Evolutionary conservation across 1,139 yeast species (phyloP).

Genomic region (Sugiyamaella grinbergsii): DNA sequence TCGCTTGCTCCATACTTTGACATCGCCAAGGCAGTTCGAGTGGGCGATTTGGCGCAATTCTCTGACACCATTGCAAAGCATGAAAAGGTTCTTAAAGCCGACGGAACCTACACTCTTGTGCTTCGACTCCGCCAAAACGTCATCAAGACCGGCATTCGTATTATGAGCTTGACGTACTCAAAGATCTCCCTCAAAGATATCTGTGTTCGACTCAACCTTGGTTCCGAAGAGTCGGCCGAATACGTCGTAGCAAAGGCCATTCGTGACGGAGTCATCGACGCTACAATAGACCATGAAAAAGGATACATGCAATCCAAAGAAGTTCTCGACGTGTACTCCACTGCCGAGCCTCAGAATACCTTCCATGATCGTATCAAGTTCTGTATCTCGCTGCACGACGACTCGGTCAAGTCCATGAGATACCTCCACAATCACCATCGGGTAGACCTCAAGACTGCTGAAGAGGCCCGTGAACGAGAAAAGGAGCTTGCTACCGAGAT

Average conservation of each 20-base stretch:
- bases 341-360: conserved; percentile 81
- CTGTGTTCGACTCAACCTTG: conserved; percentile 87
- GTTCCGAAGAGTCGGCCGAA: conserved; percentile 94
- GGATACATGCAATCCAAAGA: conserved; percentile 94
- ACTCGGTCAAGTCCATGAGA: conserved; percentile 93
- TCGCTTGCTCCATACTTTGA: conserved; percentile 79
- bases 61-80: conserved; percentile 70
- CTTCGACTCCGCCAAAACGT: conserved; percentile 93
- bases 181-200: conserved; percentile 87
- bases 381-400: conserved; percentile 88
- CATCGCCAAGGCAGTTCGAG: conserved; percentile 87
- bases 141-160: conserved; percentile 95
- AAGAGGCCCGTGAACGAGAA: conserved; percentile 59
- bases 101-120: conserved; percentile 82
- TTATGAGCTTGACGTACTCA: conserved; percentile 87
- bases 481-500: conserved; percentile 51
- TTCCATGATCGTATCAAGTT: conserved; percentile 93
- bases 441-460: conserved; percentile 55
- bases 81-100: conserved; percentile 64
- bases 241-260: conserved; percentile 96
- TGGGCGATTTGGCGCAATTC: conserved; percentile 85
- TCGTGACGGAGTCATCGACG: conserved; percentile 97
- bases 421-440: conserved; percentile 64
- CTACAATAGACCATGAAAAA: conserved; percentile 83
- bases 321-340: conserved; percentile 81